Conservation (phyloP, 352 stramenopile species). For the Thalassiosira hispida region DNA sequence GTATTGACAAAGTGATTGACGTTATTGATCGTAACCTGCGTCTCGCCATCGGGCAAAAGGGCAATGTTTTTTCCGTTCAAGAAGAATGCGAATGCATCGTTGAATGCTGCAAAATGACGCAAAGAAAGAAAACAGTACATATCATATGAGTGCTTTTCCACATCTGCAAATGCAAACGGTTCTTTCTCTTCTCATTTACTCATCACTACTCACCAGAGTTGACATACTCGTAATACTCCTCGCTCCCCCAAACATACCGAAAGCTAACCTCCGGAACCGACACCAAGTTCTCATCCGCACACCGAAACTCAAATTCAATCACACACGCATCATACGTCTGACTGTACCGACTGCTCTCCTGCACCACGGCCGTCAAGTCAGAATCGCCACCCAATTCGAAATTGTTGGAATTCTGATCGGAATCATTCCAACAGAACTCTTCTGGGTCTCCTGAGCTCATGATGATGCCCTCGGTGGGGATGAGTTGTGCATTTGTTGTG, state of each 20-base stretch:
- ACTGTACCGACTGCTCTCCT: not conserved
- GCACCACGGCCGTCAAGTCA: slow-evolving; percentile 6
- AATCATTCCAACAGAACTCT: slow-evolving; percentile 28
- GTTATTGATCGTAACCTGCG: slow-evolving; percentile 44
- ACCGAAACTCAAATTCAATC: slow-evolving; percentile 41
- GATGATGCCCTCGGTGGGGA: slow-evolving; percentile 21
- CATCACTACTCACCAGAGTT: too few relatives aligned
- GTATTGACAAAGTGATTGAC: slow-evolving; percentile 33
- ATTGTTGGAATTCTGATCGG: slow-evolving; percentile 7
- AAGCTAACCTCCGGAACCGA: slow-evolving; percentile 21
- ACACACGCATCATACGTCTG: slow-evolving; percentile 31
- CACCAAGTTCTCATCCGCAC: not conserved
- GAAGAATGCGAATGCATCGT: slow-evolving; percentile 44
- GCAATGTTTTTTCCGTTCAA: slow-evolving; percentile 49
- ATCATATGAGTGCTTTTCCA: too few relatives aligned
- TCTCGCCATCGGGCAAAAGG: slow-evolving; percentile 13
- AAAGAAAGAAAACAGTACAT: too few relatives aligned
- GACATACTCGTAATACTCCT: slow-evolving; percentile 52
- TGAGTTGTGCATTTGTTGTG: slow-evolving; percentile 5
- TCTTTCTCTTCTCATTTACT: too few relatives aligned
- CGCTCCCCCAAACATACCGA: slow-evolving; percentile 39
- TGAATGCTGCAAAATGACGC: too few relatives aligned
- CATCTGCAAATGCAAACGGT: too few relatives aligned
- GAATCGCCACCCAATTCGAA: slow-evolving; percentile 1
- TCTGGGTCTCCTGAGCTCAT: slow-evolving; percentile 16